Conservation (phyloP, 2,329 filamentous ascomycete genomes). For the Neonectria magnoliae region DNA sequence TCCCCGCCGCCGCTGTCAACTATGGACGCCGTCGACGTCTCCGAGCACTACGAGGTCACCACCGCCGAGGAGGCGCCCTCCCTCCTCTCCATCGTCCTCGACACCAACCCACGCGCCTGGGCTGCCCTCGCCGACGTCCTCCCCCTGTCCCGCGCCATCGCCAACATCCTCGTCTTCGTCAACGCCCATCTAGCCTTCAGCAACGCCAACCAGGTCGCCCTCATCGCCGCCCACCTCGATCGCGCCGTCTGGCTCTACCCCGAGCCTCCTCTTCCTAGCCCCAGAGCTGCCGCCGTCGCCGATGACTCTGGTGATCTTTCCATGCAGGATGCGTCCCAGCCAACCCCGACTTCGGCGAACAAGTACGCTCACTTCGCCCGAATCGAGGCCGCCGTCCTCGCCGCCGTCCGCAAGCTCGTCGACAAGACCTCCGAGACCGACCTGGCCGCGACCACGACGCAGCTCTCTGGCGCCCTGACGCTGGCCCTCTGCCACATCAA, state of each 20-base stretch:
- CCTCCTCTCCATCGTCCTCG: conserved; percentile 88
- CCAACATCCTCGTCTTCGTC: conserved; percentile 92
- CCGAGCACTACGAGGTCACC: conserved; percentile 68
- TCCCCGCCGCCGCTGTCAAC: conserved; percentile 38
- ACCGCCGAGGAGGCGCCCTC: conserved; percentile 73
- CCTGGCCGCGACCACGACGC: conserved; percentile 80
- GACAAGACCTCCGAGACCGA: conserved; percentile 71
- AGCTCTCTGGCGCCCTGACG: conserved; percentile 90
- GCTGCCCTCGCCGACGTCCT: conserved; percentile 78
- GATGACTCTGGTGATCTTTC: conserved; percentile 62
- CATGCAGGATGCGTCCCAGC: conserved; percentile 62
- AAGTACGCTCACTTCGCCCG: conserved; percentile 94
- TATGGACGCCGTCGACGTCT: conserved; percentile 67
- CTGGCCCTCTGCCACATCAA: conserved; percentile 91
- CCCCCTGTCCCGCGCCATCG: conserved; percentile 83
- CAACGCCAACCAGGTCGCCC: conserved; percentile 90
- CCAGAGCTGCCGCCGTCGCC: conserved; percentile 28
- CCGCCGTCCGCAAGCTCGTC: conserved; percentile 79
- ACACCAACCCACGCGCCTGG: conserved; percentile 97
- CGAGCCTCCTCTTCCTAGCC: conserved; percentile 46
- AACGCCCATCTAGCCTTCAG: conserved; percentile 96
- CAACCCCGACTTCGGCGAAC: conserved; percentile 69
- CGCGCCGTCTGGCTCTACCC: conserved; percentile 93
- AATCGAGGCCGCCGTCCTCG: conserved; percentile 82
- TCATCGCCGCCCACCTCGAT: conserved; percentile 89